Evolutionary conservation across 768 basidiomycete genomes (phyloP).

Genomic region (Tremella fuciformis): DNA sequence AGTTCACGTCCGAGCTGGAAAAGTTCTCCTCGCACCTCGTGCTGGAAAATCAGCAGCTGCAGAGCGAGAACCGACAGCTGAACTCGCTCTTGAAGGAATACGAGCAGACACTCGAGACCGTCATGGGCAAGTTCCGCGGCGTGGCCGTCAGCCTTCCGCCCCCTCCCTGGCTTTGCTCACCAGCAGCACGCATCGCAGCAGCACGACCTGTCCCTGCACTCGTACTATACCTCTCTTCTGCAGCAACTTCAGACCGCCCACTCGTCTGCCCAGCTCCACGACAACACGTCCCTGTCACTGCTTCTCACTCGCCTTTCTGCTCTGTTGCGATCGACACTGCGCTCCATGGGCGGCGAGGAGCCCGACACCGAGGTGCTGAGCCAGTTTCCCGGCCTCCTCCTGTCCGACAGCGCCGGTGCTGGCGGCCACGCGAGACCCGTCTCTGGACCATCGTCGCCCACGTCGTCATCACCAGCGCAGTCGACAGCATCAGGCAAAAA

Average conservation of each 20-base stretch:
- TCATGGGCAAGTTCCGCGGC: constrained; percentile 93
- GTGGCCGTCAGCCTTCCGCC: constrained; percentile 66
- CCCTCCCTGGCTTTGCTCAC: background rate
- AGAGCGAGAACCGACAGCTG: constrained; percentile 94
- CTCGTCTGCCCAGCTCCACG: constrained; percentile 54
- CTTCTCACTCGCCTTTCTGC: constrained; percentile 71
- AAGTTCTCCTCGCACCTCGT: constrained; percentile 81
- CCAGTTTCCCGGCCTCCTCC: constrained; percentile 19
- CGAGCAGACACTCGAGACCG: constrained; percentile 86
- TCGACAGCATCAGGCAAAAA: constrained; percentile 14
- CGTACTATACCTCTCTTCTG: constrained; percentile 84
- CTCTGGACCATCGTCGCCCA: constrained; percentile 9
- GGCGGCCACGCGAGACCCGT: background rate
- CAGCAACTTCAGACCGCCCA: constrained; percentile 49
- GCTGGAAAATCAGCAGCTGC: constrained; percentile 86
- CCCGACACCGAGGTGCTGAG: constrained; percentile 50
- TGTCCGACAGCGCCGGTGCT: background rate
- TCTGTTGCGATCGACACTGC: constrained; percentile 68
- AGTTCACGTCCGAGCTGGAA: constrained; percentile 88
- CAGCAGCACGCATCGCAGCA: constrained; percentile 81
- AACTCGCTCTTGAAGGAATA: constrained; percentile 86
- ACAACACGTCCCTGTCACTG: constrained; percentile 62
- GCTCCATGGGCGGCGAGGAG: constrained; percentile 58
- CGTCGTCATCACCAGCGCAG: constrained; percentile 21
- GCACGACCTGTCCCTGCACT: constrained; percentile 78